Base-by-base conservation (phyloP, 495 filamentous ascomycete genomes). In the Penicillium subrubescens region DNA sequence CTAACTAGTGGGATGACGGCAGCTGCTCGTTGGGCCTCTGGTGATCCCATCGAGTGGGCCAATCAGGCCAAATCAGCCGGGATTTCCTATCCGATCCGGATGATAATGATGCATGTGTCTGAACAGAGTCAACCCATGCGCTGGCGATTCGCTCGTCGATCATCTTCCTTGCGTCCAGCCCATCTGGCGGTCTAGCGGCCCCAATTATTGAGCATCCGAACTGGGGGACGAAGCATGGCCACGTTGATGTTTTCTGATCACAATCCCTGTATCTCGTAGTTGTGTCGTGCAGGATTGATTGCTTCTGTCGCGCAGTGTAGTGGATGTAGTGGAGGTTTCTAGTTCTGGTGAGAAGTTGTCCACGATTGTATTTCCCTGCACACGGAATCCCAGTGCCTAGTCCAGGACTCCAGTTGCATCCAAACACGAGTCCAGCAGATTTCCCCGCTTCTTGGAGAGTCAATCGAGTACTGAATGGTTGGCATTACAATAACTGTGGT, bases 141-240 rank as follows among this genome's bases (percentile, higher is more conserved):
- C 53, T 73, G 71, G 71, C 69, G 61, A 69, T 52, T 69, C 67
- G 65, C 70, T 58, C 63, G 69, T 63, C 71, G 66, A 66, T 68
- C 69, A 52, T 73, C 65, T 57, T 57, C 66, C 65, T 70, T 67
- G 65, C 64, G 54, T 65, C 61, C 48, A 41, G 62, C 55, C 31
- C 57, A 61, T 69, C 68, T 73, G 58, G 71, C 71, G 71, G 71
- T 73, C 71, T 67, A 62, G 65, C 59, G 53, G 56, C 56, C 64
- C 64, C 27, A 27, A 54, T 59, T 50, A 54, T 53, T 43, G 37
- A 31, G 50, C 39, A n/a, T 53, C 39, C 57, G 61, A 48, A 27
- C 61, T 66, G 56, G 67, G 27, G 51, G n/a, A 37, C 8, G 57
- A 57, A 11, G 21, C 44, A 31, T 21, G 54, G 59, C 56, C 56